These are phyloP conservation scores for Aegle marmelos DNA, from an alignment of 345 rosid species.

Conservation along the genomic window DNA sequence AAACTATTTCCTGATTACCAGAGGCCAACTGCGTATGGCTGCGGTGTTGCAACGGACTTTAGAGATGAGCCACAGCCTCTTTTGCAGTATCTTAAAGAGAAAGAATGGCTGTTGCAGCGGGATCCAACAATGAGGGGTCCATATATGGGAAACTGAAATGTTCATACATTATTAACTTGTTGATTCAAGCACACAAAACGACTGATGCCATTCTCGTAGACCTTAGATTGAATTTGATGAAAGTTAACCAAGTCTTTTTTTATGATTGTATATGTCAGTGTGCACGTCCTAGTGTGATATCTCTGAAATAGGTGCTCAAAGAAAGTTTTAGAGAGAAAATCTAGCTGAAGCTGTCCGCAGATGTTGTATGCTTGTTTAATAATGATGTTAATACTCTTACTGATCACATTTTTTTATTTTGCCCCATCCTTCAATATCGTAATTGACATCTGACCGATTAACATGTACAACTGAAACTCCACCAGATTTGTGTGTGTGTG, in stretches of 20 bases:
- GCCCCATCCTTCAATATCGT: neutral
- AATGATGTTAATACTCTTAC: neutral
- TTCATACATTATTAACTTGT: neutral
- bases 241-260: constrained; percentile 3
- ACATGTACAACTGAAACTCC: no score
- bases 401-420: neutral
- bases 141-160: constrained; percentile 46
- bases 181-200: neutral
- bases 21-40: constrained; percentile 41
- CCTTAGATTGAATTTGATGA: neutral
- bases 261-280: constrained; percentile 3
- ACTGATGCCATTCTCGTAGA: neutral
- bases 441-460: neutral
- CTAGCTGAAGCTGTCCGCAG: neutral
- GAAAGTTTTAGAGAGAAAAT: constrained; percentile 1
- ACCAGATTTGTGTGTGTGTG: no score
- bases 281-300: neutral
- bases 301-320: constrained; percentile 6
- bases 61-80: constrained; percentile 63
- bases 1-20: constrained; percentile 44
- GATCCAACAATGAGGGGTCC: constrained; percentile 56
- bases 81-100: constrained; percentile 70
- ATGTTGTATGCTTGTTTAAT: neutral
- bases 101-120: constrained; percentile 63
- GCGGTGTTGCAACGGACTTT: constrained; percentile 27